Base-by-base conservation (phyloP, 2,329 filamentous ascomycete genomes). In the Xylariaceae sp. region DNA sequence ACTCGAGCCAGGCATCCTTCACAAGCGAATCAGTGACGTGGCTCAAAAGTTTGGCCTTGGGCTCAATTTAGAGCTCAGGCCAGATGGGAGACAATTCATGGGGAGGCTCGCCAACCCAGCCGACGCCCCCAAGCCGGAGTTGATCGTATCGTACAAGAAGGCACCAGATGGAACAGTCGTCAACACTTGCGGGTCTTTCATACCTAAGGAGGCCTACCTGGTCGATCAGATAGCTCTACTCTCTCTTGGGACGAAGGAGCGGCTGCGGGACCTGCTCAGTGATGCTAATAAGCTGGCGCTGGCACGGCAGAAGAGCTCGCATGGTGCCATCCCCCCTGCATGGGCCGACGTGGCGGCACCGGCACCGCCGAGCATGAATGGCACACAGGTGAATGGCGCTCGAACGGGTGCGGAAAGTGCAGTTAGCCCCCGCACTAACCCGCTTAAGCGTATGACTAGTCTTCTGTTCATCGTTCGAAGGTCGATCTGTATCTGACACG, bases 221-320 rank as follows among this genome's bases (percentile, higher is more conserved):
- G 83, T 85, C 11, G 88, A 95, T 45, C 85, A 96, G 50, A 66
- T 96, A 31, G 84, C 86, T 17, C 70, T 96, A 12, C 60, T 96
- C 41, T 92, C 88, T 5, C 74, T 96, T 40, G 85, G 86, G 13
- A 81, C 87, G 8, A 87, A 90, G 57, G 84, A 94, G 51, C 76
- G 88, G 18, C 53, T 96, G 26, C 74, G 85, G 37, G 77, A 80
- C 9, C 64, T 96, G 19, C 57, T 96, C 3, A 84, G 89, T 55
- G 88, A 95, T 52, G 81, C 87, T 9, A 76, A 81, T 38, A 73
- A 73, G 8, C 65, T 94, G 31, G 77, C 87, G 3, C 72, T 73
- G 43, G 84, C 78, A 43, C 78, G 90, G 38, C 83, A 86, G 56
- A 79, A 74, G 44, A 85, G 83, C 14, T 86, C 88, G 2, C 84